A percentile compares a stretch with the other conserved stretches of the same genome.
These are phyloP conservation scores for Scheffersomyces cryptocercus DNA, from an alignment of 1,139 yeast species.

Conservation along the genomic window DNA sequence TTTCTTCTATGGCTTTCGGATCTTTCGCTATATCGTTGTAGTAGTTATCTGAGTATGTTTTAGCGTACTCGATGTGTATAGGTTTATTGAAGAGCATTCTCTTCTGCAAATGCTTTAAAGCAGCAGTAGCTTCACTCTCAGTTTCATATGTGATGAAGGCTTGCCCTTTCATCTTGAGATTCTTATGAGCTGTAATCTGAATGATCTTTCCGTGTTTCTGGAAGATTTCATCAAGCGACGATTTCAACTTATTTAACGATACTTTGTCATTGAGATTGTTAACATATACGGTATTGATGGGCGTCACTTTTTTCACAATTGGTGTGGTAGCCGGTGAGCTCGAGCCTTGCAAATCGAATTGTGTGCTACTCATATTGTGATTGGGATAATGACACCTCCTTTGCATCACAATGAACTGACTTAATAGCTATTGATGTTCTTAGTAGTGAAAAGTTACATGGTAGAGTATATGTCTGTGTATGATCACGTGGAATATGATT, in stretches of 20 bases:
- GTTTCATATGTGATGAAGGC: conserved; percentile 73
- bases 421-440: too few relatives aligned
- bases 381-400: too few relatives aligned
- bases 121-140: conserved; percentile 46
- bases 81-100: conserved; percentile 54
- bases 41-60: conserved; percentile 47
- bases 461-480: too few relatives aligned
- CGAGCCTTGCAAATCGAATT: too few relatives aligned
- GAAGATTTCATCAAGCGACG: conserved; percentile 43
- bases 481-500: too few relatives aligned
- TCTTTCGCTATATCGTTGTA: conserved; percentile 13
- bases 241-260: conserved; percentile 51
- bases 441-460: too few relatives aligned
- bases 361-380: too few relatives aligned
- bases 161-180: conserved; percentile 73
- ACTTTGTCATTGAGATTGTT: conserved; percentile 75
- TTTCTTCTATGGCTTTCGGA: conserved; percentile 13
- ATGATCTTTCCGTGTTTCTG: conserved; percentile 49
- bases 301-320: conserved; percentile 1
- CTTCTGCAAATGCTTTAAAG: conserved; percentile 47
- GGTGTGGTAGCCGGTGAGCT: too few relatives aligned
- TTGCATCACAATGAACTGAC: too few relatives aligned
- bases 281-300: conserved; percentile 52
- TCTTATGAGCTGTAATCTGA: conserved; percentile 61
- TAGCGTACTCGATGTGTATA: conserved; percentile 47